Base-by-base conservation (phyloP, 805 yeast genomes). In the Kluyveromyces starmeri region DNA sequence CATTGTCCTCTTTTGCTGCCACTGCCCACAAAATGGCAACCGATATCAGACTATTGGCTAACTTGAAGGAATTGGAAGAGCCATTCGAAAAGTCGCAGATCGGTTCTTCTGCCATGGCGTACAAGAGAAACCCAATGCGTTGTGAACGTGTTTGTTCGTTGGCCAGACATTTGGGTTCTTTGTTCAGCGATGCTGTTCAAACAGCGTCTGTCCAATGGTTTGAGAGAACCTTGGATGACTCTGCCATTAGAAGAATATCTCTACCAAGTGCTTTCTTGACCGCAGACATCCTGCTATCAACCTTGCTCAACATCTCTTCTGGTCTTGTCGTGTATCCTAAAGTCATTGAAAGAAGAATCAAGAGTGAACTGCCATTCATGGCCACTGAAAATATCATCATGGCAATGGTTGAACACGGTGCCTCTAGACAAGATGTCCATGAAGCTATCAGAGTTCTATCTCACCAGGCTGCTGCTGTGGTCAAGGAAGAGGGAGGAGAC, bases 371-470 rank as follows among this genome's bases (percentile, higher is more conserved):
- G 55, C 98, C 98, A 49, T 92, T 92, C 73, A 92, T 92, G 98
- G 98, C 98, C 47, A 92, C 98, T 39, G 98, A 92, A 68, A 92
- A 92, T 66, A 75, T 92, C 61, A 92, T 92, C 62, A 92, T 92
- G 98, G 98, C 98, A 35, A 92, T 92, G 96, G 98, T 92, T 39
- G 94, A 86, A 65, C 80, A 81, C 60, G 97, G 97, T 50, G 97
- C 83, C 20, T 86, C 94, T 20, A 82, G 98, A 73, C 98, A 92
- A 70, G 96, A 89, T 39, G 89, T 95, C 55, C 98, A 92, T 64
- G 98, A 92, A 69, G 82, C 83, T 65, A 88, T 92, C 65, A 79
- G 98, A 65, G 97, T 92, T 20, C 71, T 92, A 41, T 84, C 96
- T 9, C 98, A 92, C 61, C 89, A 92, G 68, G 98, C 98, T 9